A percentile compares a stretch with the other conserved stretches of the same genome.
These are phyloP conservation scores for Paracorniculantispora psalliotae DNA, from an alignment of 2,329 filamentous ascomycete species.

Conservation along the genomic window DNA sequence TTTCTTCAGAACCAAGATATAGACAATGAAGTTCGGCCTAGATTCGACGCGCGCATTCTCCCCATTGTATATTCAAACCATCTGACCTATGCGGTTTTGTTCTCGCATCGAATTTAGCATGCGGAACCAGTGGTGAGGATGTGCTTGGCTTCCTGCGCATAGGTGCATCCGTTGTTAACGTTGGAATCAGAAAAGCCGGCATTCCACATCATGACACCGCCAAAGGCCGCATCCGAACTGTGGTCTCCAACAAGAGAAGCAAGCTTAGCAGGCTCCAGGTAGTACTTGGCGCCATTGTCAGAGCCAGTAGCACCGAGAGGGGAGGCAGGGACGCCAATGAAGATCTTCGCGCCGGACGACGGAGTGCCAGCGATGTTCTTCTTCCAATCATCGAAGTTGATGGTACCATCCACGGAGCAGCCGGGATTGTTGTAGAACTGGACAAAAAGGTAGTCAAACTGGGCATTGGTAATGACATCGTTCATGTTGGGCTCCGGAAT, in stretches of 20 bases:
- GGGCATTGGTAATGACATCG: constrained; percentile 31
- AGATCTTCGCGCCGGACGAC: constrained; percentile 30
- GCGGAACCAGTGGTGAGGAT: constrained; percentile 13
- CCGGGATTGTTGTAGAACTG: constrained; percentile 43
- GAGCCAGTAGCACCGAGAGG: constrained; percentile 17
- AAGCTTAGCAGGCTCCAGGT: constrained; percentile 22
- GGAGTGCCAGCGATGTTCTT: constrained; percentile 21
- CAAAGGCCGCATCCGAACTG: constrained; percentile 26
- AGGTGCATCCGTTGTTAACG: constrained; percentile 17
- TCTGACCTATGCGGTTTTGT: no score
- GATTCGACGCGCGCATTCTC: no score
- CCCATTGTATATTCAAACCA: no score
- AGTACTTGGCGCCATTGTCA: constrained; percentile 21
- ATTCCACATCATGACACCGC: constrained; percentile 25
- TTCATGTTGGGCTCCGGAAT: constrained; percentile 33
- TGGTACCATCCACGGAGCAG: constrained; percentile 31
- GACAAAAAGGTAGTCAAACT: constrained; percentile 37
- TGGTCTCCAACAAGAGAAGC: constrained; percentile 25
- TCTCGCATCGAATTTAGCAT: constrained; percentile 5
- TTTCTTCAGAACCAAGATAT: no score
- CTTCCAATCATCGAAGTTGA: constrained; percentile 33
- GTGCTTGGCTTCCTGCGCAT: constrained; percentile 15
- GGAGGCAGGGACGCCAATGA: constrained; percentile 29
- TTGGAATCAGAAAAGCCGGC: constrained; percentile 16
- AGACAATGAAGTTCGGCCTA: no score